Base-by-base conservation (phyloP, 192 early-diverging fungal genomes). In the Chytriomyces confervae region DNA sequence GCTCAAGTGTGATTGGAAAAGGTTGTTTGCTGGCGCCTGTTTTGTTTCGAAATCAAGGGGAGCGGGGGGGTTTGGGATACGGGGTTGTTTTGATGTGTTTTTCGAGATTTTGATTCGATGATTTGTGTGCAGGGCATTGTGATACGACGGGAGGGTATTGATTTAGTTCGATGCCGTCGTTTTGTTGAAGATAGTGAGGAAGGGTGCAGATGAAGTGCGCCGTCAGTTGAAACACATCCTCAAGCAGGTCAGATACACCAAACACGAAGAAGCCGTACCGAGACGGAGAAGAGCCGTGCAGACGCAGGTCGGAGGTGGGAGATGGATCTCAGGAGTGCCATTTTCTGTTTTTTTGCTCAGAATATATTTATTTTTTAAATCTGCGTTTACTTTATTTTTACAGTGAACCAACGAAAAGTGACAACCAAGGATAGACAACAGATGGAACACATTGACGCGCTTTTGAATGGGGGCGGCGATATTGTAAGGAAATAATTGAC, bases 1-100 rank as follows among this genome's bases (percentile, higher is more conserved):
- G 16, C 16, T 20, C n/a, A 74, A 6, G 53, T 74, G 72, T 7
- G 72, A n/a, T 50, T 70, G 69, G 20, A 70, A 70, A 7, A 70
- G 50, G 13, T 45, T 45, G 27, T 70, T 70, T 23, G 69, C 18
- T n/a, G 47, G 69, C 8, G 69, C 50, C 69, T 70, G 11, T n/a
- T 16, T 6, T 51, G 50, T 8, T 20, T 68, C 43, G 24, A 47
- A 13, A 29, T 29, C 4, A 3, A 29, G n/a, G 63, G n/a, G 27
- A 23, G 62, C 27, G 27, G 63, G 3, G n/a, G n/a, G 29, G n/a
- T 36, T 36, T 36, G 36, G 36, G 36, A 36, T 4, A 36, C 36
- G 36, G 36, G 36, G 4, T 36, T 36, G 36, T 36, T 36, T 36
- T 36, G 36, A 36, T 36, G 36, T 36, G 36, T 36, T 36, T 36